Conservation (phyloP, 2,329 filamentous ascomycete species). For the Lasiodiplodia citricola region DNA sequence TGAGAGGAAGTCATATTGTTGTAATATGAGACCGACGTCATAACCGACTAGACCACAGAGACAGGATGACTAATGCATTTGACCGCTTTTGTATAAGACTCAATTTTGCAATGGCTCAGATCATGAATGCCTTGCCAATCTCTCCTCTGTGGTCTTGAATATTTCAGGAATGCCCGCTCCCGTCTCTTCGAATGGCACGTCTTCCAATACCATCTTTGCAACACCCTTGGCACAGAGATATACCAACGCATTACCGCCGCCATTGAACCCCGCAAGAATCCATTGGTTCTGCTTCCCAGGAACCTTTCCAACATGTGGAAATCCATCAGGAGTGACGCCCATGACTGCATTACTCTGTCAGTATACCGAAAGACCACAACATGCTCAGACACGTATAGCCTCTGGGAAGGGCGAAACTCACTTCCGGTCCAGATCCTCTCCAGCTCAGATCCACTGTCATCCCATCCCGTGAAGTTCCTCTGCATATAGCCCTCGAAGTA, state of each 20-base stretch:
- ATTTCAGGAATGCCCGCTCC: conserved; percentile 44
- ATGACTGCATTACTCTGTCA: conserved; percentile 27
- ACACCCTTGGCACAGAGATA: conserved; percentile 45
- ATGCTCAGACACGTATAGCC: no score
- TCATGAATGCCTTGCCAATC: conserved; percentile 30
- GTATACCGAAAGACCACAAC: neutral
- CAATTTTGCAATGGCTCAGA: neutral
- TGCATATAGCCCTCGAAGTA: conserved; percentile 40
- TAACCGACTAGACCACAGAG: conserved; percentile 30
- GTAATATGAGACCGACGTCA: conserved; percentile 29
- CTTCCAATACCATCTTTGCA: conserved; percentile 47
- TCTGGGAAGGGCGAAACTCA: conserved; percentile 27
- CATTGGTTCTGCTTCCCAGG: conserved; percentile 28
- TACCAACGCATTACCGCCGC: conserved; percentile 31
- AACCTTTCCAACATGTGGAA: conserved; percentile 30
- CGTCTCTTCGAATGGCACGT: conserved; percentile 36
- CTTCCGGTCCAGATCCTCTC: conserved; percentile 35
- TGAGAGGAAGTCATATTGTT: conserved; percentile 13
- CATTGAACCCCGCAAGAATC: conserved; percentile 32
- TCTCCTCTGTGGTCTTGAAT: conserved; percentile 41
- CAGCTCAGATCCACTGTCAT: conserved; percentile 30
- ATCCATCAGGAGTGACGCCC: conserved; percentile 30
- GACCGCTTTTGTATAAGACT: no score
- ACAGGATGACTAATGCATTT: neutral
- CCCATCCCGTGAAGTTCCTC: conserved; percentile 33